phyloP scores from a whole-genome alignment of 306 rosid genomes.

The Inga laurina region DNA sequence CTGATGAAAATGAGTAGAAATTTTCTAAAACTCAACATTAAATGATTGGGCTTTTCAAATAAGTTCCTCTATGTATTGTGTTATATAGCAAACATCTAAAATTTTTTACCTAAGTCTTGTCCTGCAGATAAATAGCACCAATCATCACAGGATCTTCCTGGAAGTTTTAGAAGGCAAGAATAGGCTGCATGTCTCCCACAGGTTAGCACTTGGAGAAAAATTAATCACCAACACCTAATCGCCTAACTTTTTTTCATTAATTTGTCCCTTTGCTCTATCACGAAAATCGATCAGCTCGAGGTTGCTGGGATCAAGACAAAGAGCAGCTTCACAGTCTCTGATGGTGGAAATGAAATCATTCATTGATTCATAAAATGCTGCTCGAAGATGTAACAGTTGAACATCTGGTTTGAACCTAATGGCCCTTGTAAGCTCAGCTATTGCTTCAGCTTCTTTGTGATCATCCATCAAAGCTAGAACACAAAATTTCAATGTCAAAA shows the following conservation, averaged over 20 bases:
- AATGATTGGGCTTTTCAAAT: neutral
- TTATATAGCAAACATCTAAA: neutral
- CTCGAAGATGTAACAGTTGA: conserved; percentile 87
- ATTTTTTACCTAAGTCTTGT: neutral
- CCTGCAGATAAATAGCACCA: conserved; percentile 16
- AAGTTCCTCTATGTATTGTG: neutral
- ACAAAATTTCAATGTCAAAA: conserved; percentile 45
- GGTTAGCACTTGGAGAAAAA: conserved; percentile 29
- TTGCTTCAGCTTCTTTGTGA: conserved; percentile 85
- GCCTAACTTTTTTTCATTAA: conserved; percentile 44
- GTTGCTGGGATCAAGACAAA: conserved; percentile 76
- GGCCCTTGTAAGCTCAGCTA: conserved; percentile 74
- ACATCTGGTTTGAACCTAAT: conserved; percentile 76
- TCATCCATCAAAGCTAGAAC: conserved; percentile 87
- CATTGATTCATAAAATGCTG: conserved; percentile 80
- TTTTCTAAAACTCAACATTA: neutral
- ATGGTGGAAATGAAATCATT: conserved; percentile 52
- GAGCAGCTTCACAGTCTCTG: conserved; percentile 84
- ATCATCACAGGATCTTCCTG: conserved; percentile 29
- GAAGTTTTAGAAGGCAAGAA: conserved; percentile 34
- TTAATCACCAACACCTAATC: conserved; percentile 2
- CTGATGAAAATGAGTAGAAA: neutral
- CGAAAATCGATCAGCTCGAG: conserved; percentile 65
- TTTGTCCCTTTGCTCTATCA: conserved; percentile 47
- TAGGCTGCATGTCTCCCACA: conserved; percentile 35